Conservation (phyloP, 106 monocot genomes). For the Iris macrosiphon region DNA sequence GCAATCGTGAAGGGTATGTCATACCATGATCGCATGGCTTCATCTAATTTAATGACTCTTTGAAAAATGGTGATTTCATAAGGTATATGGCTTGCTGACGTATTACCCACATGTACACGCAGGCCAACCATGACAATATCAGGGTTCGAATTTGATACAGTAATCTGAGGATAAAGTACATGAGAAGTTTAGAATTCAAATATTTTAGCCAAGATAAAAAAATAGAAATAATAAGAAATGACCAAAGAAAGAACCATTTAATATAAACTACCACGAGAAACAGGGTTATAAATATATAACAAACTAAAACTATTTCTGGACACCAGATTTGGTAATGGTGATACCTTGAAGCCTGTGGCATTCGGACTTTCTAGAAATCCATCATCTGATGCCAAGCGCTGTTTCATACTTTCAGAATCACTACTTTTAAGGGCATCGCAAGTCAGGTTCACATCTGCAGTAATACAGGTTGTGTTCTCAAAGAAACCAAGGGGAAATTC, state of each 20-base stretch:
- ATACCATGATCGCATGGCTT: conserved; percentile 98
- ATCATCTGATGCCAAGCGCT: conserved; percentile 86
- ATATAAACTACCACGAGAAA: not conserved
- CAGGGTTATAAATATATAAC: not conserved
- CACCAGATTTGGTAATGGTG: not conserved
- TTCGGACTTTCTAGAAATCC: conserved; percentile 82
- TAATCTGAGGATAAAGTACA: conserved; percentile 34
- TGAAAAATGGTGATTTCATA: conserved; percentile 76
- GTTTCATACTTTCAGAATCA: conserved; percentile 87
- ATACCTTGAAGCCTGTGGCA: conserved; percentile 89
- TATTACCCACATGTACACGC: conserved; percentile 89
- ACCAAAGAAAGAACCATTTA: not conserved
- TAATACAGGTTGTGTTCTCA: conserved; percentile 92
- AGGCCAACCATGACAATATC: conserved; percentile 96
- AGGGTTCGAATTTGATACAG: conserved; percentile 80
- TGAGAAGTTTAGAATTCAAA: not conserved
- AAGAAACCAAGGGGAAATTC: conserved; percentile 99
- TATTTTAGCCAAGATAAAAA: not conserved
- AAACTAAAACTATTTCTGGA: not conserved
- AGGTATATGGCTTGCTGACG: conserved; percentile 84
- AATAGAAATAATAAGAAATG: not conserved
- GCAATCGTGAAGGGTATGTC: conserved; percentile 90
- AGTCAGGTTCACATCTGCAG: conserved; percentile 65
- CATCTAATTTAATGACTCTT: conserved; percentile 84
- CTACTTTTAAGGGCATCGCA: conserved; percentile 65